A percentile compares a stretch with the other conserved stretches of the same genome.
These are phyloP conservation scores for Veloboletus limbatus DNA, from an alignment of 1,284 basidiomycete species.

Conservation along the genomic window DNA sequence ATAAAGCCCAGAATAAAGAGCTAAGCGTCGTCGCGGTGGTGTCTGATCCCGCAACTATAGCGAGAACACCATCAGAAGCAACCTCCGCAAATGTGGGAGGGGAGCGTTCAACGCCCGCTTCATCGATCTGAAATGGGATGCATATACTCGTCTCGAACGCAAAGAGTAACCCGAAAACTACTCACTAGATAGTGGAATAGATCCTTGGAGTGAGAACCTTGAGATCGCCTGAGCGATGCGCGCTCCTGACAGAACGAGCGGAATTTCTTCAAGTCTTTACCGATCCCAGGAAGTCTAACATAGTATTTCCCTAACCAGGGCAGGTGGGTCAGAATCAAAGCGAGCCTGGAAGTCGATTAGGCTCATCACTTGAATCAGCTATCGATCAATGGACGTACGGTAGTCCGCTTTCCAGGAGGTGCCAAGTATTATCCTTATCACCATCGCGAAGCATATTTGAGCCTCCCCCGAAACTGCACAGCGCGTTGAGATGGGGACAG, in stretches of 20 bases:
- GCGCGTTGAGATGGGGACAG: slow-evolving; percentile 9
- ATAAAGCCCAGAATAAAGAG: slow-evolving; percentile 45
- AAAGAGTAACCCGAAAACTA: neutral
- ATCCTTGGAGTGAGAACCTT: slow-evolving; percentile 42
- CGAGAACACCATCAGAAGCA: slow-evolving; percentile 44
- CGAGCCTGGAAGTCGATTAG: slow-evolving; percentile 26
- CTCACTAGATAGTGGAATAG: slow-evolving; percentile 38
- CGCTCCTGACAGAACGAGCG: slow-evolving; percentile 33
- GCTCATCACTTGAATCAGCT: slow-evolving; percentile 3
- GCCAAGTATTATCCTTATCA: slow-evolving; percentile 38
- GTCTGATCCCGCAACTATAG: slow-evolving; percentile 58
- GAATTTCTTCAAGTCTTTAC: slow-evolving; percentile 32
- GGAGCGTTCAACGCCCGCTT: slow-evolving; percentile 41
- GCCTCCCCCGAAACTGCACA: slow-evolving; percentile 48
- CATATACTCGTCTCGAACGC: neutral
- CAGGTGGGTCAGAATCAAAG: slow-evolving; percentile 38
- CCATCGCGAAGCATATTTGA: slow-evolving; percentile 41
- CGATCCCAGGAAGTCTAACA: slow-evolving; percentile 31
- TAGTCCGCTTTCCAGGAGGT: slow-evolving; percentile 37
- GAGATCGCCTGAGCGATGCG: slow-evolving; percentile 34
- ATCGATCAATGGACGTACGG: slow-evolving; percentile 31
- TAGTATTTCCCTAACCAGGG: slow-evolving; percentile 42
- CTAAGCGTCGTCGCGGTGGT: slow-evolving; percentile 49
- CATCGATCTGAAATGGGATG: slow-evolving; percentile 41
- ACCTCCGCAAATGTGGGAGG: slow-evolving; percentile 39